Conservation (phyloP, 495 filamentous ascomycete genomes). For the Acidomyces sp. region DNA sequence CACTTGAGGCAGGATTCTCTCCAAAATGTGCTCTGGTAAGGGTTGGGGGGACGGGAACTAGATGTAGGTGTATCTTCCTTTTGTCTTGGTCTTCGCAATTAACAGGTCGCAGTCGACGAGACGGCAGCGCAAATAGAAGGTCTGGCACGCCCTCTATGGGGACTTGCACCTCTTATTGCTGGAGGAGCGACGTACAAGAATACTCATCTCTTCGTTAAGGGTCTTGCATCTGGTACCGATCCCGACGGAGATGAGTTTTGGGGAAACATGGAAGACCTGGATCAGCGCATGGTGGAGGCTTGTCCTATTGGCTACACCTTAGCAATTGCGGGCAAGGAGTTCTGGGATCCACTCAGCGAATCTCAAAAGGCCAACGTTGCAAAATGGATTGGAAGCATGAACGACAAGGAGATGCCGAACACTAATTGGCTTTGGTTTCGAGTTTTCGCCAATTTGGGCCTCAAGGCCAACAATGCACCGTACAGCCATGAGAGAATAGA, state of each 20-base stretch:
- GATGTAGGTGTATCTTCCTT: no score
- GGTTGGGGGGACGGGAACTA: slow-evolving; percentile 24
- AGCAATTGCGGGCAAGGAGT: slow-evolving; percentile 44
- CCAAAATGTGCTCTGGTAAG: slow-evolving; percentile 23
- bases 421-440: slow-evolving; percentile 66
- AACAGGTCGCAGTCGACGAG: slow-evolving; percentile 40
- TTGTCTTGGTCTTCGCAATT: no score
- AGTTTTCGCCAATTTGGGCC: slow-evolving; percentile 66
- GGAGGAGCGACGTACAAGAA: slow-evolving; percentile 51
- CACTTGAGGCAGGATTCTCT: slow-evolving; percentile 24
- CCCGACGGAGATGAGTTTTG: slow-evolving; percentile 55
- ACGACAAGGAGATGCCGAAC: slow-evolving; percentile 57
- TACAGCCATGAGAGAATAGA: slow-evolving; percentile 54
- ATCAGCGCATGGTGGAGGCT: slow-evolving; percentile 80
- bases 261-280: slow-evolving; percentile 57
- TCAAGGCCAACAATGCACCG: slow-evolving; percentile 54
- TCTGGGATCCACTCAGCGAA: slow-evolving; percentile 53
- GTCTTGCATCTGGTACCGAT: slow-evolving; percentile 54
- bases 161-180: slow-evolving; percentile 51
- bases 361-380: slow-evolving; percentile 48
- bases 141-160: slow-evolving; percentile 62
- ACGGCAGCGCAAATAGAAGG: slow-evolving; percentile 67
- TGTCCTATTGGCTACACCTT: slow-evolving; percentile 57
- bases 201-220: slow-evolving; percentile 50
- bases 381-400: slow-evolving; percentile 57